phyloP scores from a whole-genome alignment of 345 rosid species.

The Adansonia digitata region DNA sequence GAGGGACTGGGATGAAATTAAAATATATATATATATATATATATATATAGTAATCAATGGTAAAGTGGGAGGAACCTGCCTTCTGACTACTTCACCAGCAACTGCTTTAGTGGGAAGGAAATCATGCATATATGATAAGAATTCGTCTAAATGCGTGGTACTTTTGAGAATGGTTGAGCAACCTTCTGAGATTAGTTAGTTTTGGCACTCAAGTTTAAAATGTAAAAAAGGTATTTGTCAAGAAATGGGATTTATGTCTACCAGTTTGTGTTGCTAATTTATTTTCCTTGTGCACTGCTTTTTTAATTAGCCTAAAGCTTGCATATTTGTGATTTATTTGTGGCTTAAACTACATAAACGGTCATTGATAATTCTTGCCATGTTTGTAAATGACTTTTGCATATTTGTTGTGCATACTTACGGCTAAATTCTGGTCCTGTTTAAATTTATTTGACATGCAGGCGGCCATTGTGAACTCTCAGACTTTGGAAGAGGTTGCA shows the following conservation, averaged over 20 bases:
- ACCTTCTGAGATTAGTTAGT: neutral
- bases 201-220: neutral
- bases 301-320: neutral
- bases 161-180: neutral
- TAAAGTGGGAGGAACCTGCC: neutral
- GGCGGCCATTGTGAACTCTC: slow-evolving; percentile 99
- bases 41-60: neutral
- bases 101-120: neutral
- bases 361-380: neutral
- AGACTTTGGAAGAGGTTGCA: slow-evolving; percentile 98
- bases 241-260: neutral
- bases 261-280: neutral
- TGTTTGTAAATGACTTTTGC: neutral
- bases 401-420: neutral
- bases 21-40: too few relatives aligned
- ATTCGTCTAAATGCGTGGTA: neutral
- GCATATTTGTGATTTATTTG: neutral
- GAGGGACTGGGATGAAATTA: neutral
- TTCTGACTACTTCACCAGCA: neutral
- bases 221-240: neutral
- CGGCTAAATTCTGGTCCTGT: neutral
- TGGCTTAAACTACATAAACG: neutral
- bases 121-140: neutral
- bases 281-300: neutral
- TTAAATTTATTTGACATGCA: slow-evolving; percentile 36